Evolutionary conservation across 306 rosid species (phyloP), one percentile per base, ranked within the genome.

Genomic region (Malus orientalis): DNA sequence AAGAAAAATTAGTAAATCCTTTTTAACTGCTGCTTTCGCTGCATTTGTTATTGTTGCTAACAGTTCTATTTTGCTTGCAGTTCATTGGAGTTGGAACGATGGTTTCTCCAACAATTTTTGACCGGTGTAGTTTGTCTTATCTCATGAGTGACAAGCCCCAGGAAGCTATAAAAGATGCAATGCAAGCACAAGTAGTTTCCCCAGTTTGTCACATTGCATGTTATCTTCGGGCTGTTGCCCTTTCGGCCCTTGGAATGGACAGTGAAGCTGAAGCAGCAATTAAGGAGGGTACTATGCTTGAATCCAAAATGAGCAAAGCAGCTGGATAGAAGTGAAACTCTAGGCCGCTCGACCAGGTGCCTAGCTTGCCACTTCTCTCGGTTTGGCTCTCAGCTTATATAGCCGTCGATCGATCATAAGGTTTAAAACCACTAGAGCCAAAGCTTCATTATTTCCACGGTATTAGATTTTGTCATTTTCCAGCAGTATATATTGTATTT

Each of bases 201-300:
- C 97, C 93, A 0, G 78, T 88, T 45, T 89, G 95, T 93, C 89
- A 91, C 72, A 82, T 89, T 79, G 95, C 97, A 77, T 89, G 87
- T n/a, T 89, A 89, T 86, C 95, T 91, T 69, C 95, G 89, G 83
- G 86, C 91, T 54, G 95, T 81, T 66, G 82, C 91, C 49, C 90
- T 91, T 42, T 67, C 14, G 14, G 77, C 81, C 62, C 83, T 82
- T 51, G 93, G 90, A 25, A 89, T 82, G 97, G 93, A 86, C 78
- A 88, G 67, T 38, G 90, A 42, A 42, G 89, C 91, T 1, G 87
- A 85, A 75, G 84, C 74, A 74, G 91, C 4, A 10, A 86, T 89
- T 29, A 89, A 88, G 81, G 97, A 91, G 10, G 95, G 90, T 57
- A 42, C 90, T 55, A 40, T 81, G 67, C 88, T 82, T 62, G 97